These are phyloP conservation scores for Apiospora malaysiana DNA, from an alignment of 2,329 filamentous ascomycete species.

Conservation along the genomic window DNA sequence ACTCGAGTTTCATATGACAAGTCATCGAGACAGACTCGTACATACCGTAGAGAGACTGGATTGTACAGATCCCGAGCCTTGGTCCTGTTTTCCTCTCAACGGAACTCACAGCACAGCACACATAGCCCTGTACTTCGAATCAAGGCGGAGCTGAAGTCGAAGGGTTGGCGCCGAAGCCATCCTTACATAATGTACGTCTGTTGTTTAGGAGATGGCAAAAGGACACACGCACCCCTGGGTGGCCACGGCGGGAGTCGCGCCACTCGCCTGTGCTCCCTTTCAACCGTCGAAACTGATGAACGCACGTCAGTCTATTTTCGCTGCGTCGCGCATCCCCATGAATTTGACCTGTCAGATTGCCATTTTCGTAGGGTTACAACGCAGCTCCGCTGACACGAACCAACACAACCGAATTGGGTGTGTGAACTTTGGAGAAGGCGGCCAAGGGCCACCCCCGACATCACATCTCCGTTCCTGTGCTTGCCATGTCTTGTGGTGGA, in stretches of 20 bases:
- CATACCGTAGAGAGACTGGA: background rate
- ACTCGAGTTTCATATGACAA: background rate
- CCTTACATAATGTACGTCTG: background rate
- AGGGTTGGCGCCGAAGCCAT: background rate
- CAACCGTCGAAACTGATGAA: background rate
- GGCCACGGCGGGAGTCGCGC: conserved; percentile 1
- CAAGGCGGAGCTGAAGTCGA: background rate
- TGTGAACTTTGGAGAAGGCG: background rate
- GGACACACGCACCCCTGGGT: background rate
- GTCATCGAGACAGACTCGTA: background rate
- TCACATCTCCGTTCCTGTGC: background rate
- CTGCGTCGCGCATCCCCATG: background rate
- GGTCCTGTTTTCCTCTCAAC: background rate
- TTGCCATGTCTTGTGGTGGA: background rate
- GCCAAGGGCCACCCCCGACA: background rate
- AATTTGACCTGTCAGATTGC: conserved; percentile 10
- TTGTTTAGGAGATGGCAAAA: background rate
- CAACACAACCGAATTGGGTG: background rate
- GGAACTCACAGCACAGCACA: background rate
- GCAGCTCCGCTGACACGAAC: conserved; percentile 13
- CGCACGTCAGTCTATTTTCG: background rate
- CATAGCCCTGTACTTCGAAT: background rate
- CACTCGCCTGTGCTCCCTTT: background rate
- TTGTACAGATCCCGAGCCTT: background rate
- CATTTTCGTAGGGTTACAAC: conserved; percentile 12